These are phyloP conservation scores for Pelagophyceae sp. DNA, from an alignment of 352 stramenopile species.

Conservation along the genomic window DNA sequence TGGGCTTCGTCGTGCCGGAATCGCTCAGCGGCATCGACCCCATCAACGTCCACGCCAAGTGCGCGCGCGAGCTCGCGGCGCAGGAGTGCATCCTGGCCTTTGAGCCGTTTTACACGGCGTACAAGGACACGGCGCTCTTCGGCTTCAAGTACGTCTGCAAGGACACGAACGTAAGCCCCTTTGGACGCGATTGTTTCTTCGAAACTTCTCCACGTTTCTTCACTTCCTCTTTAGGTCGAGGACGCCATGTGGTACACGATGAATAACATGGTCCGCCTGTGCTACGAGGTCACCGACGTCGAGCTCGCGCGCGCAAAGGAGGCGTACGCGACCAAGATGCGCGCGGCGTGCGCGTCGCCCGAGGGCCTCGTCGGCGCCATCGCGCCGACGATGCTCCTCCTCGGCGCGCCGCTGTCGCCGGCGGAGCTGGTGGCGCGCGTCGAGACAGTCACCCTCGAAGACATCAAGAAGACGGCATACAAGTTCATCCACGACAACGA, in stretches of 20 bases:
- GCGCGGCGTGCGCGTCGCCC: not conserved
- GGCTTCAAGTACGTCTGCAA: not conserved
- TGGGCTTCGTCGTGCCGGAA: not conserved
- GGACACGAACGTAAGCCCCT: not conserved
- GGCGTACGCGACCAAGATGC: not conserved
- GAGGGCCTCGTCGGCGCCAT: not conserved
- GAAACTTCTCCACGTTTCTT: no score
- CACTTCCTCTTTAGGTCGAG: no score
- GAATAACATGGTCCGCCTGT: constrained; percentile 6
- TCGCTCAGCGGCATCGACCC: not conserved
- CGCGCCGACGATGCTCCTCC: not conserved
- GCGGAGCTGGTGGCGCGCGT: not conserved
- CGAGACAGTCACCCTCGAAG: not conserved
- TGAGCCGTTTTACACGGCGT: constrained; percentile 1
- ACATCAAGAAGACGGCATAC: constrained; percentile 3
- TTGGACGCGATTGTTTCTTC: no score
- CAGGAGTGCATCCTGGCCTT: not conserved
- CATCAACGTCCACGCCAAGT: constrained; percentile 5
- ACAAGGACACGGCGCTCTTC: not conserved
- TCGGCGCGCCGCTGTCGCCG: not conserved
- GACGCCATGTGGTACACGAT: not conserved
- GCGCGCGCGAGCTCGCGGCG: not conserved
- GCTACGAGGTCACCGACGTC: not conserved
- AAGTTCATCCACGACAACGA: constrained; percentile 14
- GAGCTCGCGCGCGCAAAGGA: not conserved